phyloP scores from a whole-genome alignment of 805 yeast species.

The Yamadazyma nakazawae region DNA sequence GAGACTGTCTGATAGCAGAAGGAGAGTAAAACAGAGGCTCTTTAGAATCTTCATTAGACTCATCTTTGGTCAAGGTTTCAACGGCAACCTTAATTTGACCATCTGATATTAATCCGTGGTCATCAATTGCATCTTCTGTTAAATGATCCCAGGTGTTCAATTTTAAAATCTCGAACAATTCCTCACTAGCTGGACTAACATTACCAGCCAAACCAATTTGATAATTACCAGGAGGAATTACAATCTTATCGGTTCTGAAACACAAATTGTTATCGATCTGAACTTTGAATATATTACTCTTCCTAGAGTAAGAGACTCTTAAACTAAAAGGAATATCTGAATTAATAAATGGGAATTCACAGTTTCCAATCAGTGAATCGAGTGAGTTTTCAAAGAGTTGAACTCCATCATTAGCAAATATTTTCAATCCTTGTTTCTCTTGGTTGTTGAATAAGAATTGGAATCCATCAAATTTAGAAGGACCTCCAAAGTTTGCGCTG shows the following conservation, averaged over 20 bases:
- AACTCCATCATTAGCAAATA: conserved; percentile 59
- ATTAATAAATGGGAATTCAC: conserved; percentile 59
- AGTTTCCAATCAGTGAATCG: conserved; percentile 47
- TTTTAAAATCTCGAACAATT: conserved; percentile 62
- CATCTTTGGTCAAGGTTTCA: background rate
- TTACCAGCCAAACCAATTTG: conserved; percentile 55
- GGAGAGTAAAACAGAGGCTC: conserved; percentile 15
- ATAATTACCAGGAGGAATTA: conserved; percentile 41
- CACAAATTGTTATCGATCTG: conserved; percentile 71
- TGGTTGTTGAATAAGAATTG: conserved; percentile 54
- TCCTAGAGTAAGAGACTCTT: conserved; percentile 56
- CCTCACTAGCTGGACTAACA: conserved; percentile 32
- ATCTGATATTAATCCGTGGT: conserved; percentile 48
- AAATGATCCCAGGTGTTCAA: conserved; percentile 54
- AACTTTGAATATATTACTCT: conserved; percentile 50
- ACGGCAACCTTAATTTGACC: conserved; percentile 39
- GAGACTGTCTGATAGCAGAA: conserved; percentile 28
- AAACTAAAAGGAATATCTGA: conserved; percentile 68
- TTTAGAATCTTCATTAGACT: background rate
- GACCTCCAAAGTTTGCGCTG: conserved; percentile 45
- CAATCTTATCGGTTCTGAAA: conserved; percentile 57
- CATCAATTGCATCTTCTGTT: conserved; percentile 53
- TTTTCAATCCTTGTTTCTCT: conserved; percentile 51
- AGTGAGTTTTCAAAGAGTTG: conserved; percentile 27
- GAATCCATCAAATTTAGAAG: conserved; percentile 58